A percentile compares a stretch with the other conserved stretches of the same genome.
phyloP scores from a whole-genome alignment of 768 basidiomycete genomes.

The Sistotremastrum suecicum region DNA sequence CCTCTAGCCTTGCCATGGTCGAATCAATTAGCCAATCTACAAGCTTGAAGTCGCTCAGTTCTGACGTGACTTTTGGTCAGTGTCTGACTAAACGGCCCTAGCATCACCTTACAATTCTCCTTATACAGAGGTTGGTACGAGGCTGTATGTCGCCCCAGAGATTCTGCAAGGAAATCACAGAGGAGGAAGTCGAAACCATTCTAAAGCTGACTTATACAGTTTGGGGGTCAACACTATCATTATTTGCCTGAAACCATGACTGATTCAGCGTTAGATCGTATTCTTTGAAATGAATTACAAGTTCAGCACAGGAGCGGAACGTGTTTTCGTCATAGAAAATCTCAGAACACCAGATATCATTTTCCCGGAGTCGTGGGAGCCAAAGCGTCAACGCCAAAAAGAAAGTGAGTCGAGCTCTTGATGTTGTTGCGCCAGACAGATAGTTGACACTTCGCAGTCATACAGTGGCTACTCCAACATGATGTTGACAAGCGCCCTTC shows the following conservation, averaged over 20 bases:
- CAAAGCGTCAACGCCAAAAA: constrained; percentile 42
- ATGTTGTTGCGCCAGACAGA: not conserved
- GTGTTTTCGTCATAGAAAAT: constrained; percentile 70
- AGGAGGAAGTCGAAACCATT: constrained; percentile 54
- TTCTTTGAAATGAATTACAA: constrained; percentile 95
- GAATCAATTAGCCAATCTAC: constrained; percentile 28
- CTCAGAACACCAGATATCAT: constrained; percentile 56
- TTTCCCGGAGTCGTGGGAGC: constrained; percentile 69
- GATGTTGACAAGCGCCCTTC: constrained; percentile 66
- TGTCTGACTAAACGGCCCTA: not conserved
- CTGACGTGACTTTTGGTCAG: constrained; percentile 66
- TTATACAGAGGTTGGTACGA: constrained; percentile 69
- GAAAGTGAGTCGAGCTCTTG: constrained; percentile 37
- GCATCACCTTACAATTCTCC: not conserved
- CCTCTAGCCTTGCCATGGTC: constrained; percentile 64
- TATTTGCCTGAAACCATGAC: constrained; percentile 13
- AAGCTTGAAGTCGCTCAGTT: constrained; percentile 13
- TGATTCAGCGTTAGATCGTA: constrained; percentile 46
- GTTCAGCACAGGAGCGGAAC: constrained; percentile 72
- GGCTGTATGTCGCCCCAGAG: constrained; percentile 87
- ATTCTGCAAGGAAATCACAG: constrained; percentile 47
- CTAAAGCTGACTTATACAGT: constrained; percentile 90
- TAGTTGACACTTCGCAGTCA: constrained; percentile 32
- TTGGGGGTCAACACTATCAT: constrained; percentile 42
- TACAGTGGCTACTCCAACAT: constrained; percentile 69